These are phyloP conservation scores for Pugionium cornutum DNA, from an alignment of 345 rosid species.

Conservation along the genomic window DNA sequence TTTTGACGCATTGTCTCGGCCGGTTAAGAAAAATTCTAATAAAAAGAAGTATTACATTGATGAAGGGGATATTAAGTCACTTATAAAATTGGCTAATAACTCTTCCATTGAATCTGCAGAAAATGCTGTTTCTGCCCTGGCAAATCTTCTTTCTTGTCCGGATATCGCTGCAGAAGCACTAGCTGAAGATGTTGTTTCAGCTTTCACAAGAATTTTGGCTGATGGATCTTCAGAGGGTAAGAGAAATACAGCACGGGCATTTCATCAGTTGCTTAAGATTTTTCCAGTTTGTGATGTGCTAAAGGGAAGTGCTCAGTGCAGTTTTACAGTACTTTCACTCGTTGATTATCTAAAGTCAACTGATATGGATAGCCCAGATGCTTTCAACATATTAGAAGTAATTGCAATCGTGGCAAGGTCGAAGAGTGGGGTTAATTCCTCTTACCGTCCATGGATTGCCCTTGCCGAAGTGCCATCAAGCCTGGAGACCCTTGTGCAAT, in stretches of 20 bases:
- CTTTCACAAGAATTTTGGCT: slow-evolving; percentile 75
- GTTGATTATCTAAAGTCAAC: slow-evolving; percentile 59
- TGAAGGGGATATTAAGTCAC: slow-evolving; percentile 66
- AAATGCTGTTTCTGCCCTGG: slow-evolving; percentile 77
- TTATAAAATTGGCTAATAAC: slow-evolving; percentile 70
- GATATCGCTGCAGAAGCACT: slow-evolving; percentile 76
- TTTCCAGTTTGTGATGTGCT: slow-evolving; percentile 72
- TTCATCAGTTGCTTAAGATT: slow-evolving; percentile 69
- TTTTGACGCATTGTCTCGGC: slow-evolving; percentile 76
- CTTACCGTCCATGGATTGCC: slow-evolving; percentile 60
- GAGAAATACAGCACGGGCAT: slow-evolving; percentile 68
- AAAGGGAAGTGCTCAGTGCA: slow-evolving; percentile 63
- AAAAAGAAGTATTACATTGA: slow-evolving; percentile 40
- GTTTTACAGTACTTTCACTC: slow-evolving; percentile 60
- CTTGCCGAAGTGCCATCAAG: slow-evolving; percentile 68
- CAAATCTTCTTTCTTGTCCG: slow-evolving; percentile 75
- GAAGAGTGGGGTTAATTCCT: slow-evolving; percentile 50
- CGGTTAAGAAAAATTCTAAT: slow-evolving; percentile 49
- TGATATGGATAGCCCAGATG: slow-evolving; percentile 55
- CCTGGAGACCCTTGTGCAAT: slow-evolving; percentile 58
- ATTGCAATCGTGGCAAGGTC: slow-evolving; percentile 66
- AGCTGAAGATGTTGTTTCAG: slow-evolving; percentile 77
- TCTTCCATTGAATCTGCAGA: slow-evolving; percentile 73
- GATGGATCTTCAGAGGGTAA: slow-evolving; percentile 85
- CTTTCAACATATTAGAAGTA: slow-evolving; percentile 65